Percentiles rank a stretch among this genome's conserved stretches.
Evolutionary conservation across 2,329 filamentous ascomycete genomes (phyloP).

Genomic region (Fusarium haematococcum): DNA sequence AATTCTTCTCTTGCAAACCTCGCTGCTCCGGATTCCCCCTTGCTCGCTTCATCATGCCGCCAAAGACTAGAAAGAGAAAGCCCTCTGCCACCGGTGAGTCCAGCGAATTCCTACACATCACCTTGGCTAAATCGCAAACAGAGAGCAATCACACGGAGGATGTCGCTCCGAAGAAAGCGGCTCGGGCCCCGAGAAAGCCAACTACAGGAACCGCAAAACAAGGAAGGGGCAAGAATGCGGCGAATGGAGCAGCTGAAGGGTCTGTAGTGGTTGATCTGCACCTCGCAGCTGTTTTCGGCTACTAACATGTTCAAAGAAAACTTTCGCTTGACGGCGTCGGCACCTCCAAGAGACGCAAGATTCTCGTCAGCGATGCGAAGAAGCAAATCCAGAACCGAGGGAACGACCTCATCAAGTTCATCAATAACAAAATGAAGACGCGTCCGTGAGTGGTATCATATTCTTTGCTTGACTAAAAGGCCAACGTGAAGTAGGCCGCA

Average conservation of each 20-base stretch:
- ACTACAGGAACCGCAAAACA: background rate
- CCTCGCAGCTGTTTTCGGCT: background rate
- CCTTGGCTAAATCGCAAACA: constrained; percentile 11
- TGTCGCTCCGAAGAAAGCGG: constrained; percentile 25
- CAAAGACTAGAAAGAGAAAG: constrained; percentile 44
- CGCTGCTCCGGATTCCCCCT: background rate
- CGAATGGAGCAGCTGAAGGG: background rate
- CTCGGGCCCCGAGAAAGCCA: constrained; percentile 20
- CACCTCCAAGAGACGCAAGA: constrained; percentile 19
- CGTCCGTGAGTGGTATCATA: constrained; percentile 19
- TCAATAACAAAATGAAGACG: constrained; percentile 32
- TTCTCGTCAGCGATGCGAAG: constrained; percentile 32
- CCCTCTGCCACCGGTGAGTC: constrained; percentile 34
- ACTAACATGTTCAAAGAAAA: background rate
- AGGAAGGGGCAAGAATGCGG: constrained; percentile 1
- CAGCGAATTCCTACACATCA: background rate
- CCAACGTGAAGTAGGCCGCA: constrained; percentile 11
- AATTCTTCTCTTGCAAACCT: background rate
- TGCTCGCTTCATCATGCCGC: constrained; percentile 38
- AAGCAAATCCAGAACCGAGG: constrained; percentile 39
- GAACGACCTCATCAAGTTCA: constrained; percentile 32
- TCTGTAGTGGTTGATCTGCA: background rate
- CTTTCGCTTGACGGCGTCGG: background rate
- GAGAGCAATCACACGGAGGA: constrained; percentile 26
- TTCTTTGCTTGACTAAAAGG: background rate